Evolutionary conservation across 169 alveolate species (phyloP), one percentile per base, ranked within the genome.

Genomic region (Eimeria necatrix): DNA sequence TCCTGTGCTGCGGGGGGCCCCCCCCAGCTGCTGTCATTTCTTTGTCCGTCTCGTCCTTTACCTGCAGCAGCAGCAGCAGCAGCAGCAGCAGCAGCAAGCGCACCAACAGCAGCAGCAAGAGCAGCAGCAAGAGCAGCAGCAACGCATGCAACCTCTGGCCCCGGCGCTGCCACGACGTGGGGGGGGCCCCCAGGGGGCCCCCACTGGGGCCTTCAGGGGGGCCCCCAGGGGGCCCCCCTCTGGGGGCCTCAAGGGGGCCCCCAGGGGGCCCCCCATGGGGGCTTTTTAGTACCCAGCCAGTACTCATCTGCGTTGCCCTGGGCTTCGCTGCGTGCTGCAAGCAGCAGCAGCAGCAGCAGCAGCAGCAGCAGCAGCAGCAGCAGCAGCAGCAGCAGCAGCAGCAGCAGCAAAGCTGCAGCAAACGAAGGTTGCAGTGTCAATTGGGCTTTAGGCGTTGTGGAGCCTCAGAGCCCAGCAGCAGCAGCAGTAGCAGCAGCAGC

Each of bases 321-420:
- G 81, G 53, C 51, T 71, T 5, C n/a, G 14, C 49, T 71, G 81
- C 49, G 41, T 12, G 81, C 81, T 20, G 32, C 4, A 20, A 61
- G 73, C 73, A 61, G 16, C 73, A 61, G 73, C 73, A 61, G n/a
- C 73, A 61, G 73, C 73, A 61, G 73, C 73, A 61, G 73, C 73
- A 61, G 73, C 73, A 61, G 73, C 73, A 61, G n/a, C 73, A 14
- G 16, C 73, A 61, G 73, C 73, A 61, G 73, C 73, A 61, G 73
- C 73, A 61, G 73, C 73, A 61, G 73, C 73, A 61, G 73, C 73
- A 14, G n/a, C 73, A 14, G n/a, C 22, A 3, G 73, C 48, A 48
- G 7, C 41, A 71, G 10, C 4, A 32, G 46, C 46, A 71, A 5
- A 4, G 81, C 16, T 32, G 51, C 14, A 8, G 14, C 14, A 56